These are phyloP conservation scores for Physcomitrium patens DNA, from an alignment of 225 moss, liverwort and hornwort genomes.

Conservation along the genomic window DNA sequence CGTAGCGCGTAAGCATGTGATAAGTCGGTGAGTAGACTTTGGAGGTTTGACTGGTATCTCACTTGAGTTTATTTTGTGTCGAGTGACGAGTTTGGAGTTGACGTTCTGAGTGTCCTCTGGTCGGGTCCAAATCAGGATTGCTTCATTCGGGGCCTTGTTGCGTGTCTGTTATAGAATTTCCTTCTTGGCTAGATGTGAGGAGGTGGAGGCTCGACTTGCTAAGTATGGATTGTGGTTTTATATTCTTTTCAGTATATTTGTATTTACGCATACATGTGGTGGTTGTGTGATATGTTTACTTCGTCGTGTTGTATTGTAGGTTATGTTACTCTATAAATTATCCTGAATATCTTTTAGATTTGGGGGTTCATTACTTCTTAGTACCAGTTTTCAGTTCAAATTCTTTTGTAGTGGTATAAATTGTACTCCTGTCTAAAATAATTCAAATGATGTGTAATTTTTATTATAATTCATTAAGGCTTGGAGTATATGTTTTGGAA, in stretches of 20 bases:
- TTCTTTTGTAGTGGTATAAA: neutral
- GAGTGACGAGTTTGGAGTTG: neutral
- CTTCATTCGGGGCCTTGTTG: neutral
- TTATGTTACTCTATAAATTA: neutral
- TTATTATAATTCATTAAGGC: neutral
- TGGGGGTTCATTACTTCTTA: neutral
- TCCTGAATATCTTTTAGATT: no score
- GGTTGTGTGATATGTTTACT: neutral
- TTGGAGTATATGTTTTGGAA: neutral
- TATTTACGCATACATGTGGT: neutral
- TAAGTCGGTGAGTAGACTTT: conserved; percentile 31
- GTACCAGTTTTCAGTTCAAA: neutral
- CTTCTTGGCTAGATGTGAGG: neutral
- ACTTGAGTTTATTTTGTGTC: neutral
- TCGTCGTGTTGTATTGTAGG: neutral
- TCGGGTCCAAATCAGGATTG: conserved; percentile 5
- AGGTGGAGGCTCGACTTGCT: neutral
- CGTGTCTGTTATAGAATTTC: conserved; percentile 2
- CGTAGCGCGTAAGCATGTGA: conserved; percentile 41
- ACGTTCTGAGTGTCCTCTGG: neutral
- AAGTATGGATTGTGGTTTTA: neutral
- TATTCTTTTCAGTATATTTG: neutral
- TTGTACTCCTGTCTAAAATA: neutral
- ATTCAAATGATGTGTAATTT: no score
- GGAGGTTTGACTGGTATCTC: neutral